Evolutionary conservation across 2,329 filamentous ascomycete species (phyloP), one percentile per base, ranked within the genome.

Genomic region (Phyllosticta ampelicida): DNA sequence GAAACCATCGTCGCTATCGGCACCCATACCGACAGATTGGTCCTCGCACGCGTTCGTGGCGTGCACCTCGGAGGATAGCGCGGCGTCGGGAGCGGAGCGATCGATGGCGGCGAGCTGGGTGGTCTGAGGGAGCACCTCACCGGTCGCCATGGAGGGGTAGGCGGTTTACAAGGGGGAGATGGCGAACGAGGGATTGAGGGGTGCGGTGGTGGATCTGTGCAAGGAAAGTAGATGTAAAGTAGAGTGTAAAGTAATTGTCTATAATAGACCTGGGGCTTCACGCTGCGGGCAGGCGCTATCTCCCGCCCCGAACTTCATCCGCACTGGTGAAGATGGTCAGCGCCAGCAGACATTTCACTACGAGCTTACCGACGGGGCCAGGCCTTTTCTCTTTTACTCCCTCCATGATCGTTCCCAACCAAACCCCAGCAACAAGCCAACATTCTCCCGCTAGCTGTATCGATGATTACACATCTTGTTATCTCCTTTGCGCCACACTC

Each of bases 1-100:
- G 66, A 68, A 61, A 56, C 65, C 65, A 56, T 63, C 68, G 48
- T 70, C 65, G 62, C 11, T 59, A 54, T 52, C 61, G 62, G 64
- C 62, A 26, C 60, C 60, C 21, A 62, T 20, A 44, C 55, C 53
- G 36, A 21, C 48, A 26, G 55, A 18, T 30, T 58, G 51, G 44
- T 52, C 53, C 26, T 59, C 57, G 28, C 49, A 44, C 52, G 53
- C 53, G 53, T 30, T 13, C 53, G 51, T 55, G 48, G 57, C 29
- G 26, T 59, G 57, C 50, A 52, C 30, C 21, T 48, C 23, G 48
- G 57, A 52, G 48, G 57, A 23, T 59, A 49, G 28, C 48, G 57
- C 53, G 49, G 29, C 48, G 30, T 59, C 57, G 48, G 57, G 21
- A 36, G 19, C 52, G 53, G 53, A 16, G 18, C 51, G 57, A 52